Evolutionary conservation across 768 basidiomycete species (phyloP).

Genomic region (Lactarius evosmus): DNA sequence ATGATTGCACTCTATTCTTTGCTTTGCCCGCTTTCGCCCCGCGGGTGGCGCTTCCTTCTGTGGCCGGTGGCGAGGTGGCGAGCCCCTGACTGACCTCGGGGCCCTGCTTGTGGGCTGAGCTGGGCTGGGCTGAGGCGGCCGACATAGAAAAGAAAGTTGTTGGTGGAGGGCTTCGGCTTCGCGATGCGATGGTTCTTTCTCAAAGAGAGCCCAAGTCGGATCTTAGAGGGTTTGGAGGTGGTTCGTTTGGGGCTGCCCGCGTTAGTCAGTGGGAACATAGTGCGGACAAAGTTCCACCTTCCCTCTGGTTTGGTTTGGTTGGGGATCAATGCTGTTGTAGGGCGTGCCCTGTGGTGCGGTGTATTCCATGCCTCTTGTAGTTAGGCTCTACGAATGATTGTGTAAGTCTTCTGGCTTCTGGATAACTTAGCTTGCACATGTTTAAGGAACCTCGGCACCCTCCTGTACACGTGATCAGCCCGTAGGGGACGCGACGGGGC

Average conservation of each 20-base stretch:
- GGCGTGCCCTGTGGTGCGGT: not conserved
- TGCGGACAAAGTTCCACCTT: not conserved
- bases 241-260: constrained; percentile 2
- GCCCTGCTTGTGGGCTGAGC: no score
- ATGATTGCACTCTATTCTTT: not conserved
- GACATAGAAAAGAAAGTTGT: no score
- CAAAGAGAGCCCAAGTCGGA: not conserved
- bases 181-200: not conserved
- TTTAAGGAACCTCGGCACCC: not conserved
- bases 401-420: no score
- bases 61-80: not conserved
- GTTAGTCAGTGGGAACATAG: not conserved
- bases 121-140: not conserved
- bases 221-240: not conserved
- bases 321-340: not conserved
- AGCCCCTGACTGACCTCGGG: not conserved
- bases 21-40: not conserved
- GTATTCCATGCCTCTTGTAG: not conserved
- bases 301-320: not conserved
- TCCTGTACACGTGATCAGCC: not conserved
- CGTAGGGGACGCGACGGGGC: not conserved
- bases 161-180: no score
- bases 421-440: not conserved
- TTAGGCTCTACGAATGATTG: not conserved
- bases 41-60: not conserved